Evolutionary conservation across 345 rosid genomes (phyloP).

Genomic region (Arabidopsis thaliana): TAIR10.1 NC_003074.8:22147501-22148000

Average conservation of each 20-base stretch:
- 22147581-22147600: conserved; percentile 26
- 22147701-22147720: neutral
- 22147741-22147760: no score
- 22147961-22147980: neutral
- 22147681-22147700: conserved; percentile 16
- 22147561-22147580: conserved; percentile 35
- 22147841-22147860: no score
- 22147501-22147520: conserved; percentile 27
- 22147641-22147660: conserved; percentile 18
- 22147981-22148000: neutral
- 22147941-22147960: no score
- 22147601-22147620: neutral
- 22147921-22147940: no score
- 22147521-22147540: conserved; percentile 22
- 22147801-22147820: no score
- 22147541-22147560: conserved; percentile 26
- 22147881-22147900: no score
- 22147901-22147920: neutral
- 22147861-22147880: no score
- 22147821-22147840: no score
- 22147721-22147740: neutral
- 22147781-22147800: no score
- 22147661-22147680: conserved; percentile 1
- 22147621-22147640: conserved; percentile 20
- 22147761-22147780: no score